Conservation (phyloP, 1,139 yeast genomes). For the Candida neerlandica region DNA sequence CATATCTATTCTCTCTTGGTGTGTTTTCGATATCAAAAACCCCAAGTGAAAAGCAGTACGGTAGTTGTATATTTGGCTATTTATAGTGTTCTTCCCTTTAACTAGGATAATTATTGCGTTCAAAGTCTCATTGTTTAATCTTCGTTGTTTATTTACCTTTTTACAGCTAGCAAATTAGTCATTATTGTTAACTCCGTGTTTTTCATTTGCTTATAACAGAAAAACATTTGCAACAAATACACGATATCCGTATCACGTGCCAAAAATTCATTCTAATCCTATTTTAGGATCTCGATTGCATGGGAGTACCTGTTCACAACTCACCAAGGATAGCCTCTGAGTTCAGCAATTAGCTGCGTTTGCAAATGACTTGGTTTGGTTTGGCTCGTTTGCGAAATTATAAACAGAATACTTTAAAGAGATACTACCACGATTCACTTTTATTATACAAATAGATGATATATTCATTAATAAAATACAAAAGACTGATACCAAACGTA, state of each 20-base stretch:
- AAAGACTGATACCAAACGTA: background rate
- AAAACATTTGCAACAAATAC: background rate
- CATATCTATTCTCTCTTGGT: background rate
- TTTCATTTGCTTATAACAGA: too few relatives aligned
- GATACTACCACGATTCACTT: background rate
- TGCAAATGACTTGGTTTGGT: too few relatives aligned
- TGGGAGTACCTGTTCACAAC: too few relatives aligned
- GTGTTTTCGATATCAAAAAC: background rate
- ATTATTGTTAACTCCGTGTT: background rate
- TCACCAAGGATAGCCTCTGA: too few relatives aligned
- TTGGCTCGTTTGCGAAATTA: too few relatives aligned
- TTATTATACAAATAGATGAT: background rate
- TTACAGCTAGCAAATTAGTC: background rate
- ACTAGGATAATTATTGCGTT: too few relatives aligned
- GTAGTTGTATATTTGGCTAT: too few relatives aligned
- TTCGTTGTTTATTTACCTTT: background rate
- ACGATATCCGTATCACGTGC: background rate
- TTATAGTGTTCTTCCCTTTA: too few relatives aligned
- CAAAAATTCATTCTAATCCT: background rate
- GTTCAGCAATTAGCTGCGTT: too few relatives aligned
- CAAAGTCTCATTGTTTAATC: background rate
- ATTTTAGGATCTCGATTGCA: too few relatives aligned
- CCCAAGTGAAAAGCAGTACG: too few relatives aligned
- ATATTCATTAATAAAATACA: constrained; percentile 1
- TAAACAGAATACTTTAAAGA: too few relatives aligned